Percentiles rank a stretch among this genome's conserved stretches.
These are phyloP conservation scores for Phytophthora crassamura DNA, from an alignment of 352 stramenopile species.

Conservation along the genomic window DNA sequence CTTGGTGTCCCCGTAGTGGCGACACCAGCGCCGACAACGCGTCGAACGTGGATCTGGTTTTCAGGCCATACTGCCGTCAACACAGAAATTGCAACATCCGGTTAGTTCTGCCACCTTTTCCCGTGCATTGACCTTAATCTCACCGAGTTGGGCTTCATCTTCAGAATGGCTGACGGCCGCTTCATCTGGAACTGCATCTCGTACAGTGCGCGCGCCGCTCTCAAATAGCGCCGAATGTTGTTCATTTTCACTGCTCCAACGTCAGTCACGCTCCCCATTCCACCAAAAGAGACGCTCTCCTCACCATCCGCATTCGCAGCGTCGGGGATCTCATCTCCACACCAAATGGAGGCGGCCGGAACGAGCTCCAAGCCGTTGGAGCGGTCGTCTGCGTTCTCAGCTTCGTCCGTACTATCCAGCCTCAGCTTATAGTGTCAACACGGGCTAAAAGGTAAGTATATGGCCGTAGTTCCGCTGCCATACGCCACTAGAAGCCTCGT, in stretches of 20 bases:
- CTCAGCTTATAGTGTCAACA: conserved; percentile 21
- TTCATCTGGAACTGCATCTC: conserved; percentile 82
- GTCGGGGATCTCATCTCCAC: conserved; percentile 19
- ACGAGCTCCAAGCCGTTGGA: conserved; percentile 14
- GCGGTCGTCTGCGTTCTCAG: conserved; percentile 26
- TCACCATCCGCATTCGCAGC: conserved; percentile 35
- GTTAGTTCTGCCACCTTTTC: background rate
- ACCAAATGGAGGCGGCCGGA: conserved; percentile 30
- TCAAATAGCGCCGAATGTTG: conserved; percentile 64
- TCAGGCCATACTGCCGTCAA: conserved; percentile 68
- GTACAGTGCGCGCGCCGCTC: conserved; percentile 67
- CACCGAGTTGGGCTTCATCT: conserved; percentile 74
- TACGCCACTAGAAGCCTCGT: background rate
- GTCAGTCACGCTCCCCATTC: background rate
- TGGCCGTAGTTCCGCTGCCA: background rate
- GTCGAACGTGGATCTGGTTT: conserved; percentile 73
- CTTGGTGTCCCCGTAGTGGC: conserved; percentile 66
- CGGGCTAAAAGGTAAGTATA: background rate
- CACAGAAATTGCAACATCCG: conserved; percentile 1
- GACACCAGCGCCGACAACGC: conserved; percentile 67
- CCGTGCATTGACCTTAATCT: conserved; percentile 1
- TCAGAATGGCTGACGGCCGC: conserved; percentile 70
- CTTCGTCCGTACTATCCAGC: conserved; percentile 25
- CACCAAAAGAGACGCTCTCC: too few relatives aligned
- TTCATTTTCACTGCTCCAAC: conserved; percentile 58